These are phyloP conservation scores for Oryza coarctata DNA, from an alignment of 176 grass and related monocot species.

Conservation along the genomic window DNA sequence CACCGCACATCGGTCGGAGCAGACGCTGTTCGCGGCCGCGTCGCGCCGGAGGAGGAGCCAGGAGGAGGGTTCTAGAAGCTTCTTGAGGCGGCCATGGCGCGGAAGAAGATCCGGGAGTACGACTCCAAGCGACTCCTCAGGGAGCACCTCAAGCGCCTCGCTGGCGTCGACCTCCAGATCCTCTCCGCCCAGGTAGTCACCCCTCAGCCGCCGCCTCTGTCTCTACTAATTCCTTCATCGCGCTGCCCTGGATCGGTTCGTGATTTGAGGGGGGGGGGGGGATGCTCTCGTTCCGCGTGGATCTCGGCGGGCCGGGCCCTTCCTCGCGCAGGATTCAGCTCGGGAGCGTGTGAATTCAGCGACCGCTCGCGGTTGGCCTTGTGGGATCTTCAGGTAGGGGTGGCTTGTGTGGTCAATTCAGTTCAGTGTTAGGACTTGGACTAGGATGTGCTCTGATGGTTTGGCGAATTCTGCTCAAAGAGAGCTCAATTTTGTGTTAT, in stretches of 20 bases:
- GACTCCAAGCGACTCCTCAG: constrained; percentile 91
- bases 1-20: not conserved
- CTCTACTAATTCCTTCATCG: not conserved
- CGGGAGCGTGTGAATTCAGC: not conserved
- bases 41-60: too few relatives aligned
- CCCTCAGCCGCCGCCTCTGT: too few relatives aligned
- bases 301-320: not conserved
- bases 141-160: constrained; percentile 89
- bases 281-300: not conserved
- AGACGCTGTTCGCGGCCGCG: too few relatives aligned
- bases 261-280: not conserved
- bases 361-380: too few relatives aligned
- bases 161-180: constrained; percentile 78
- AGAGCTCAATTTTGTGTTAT: not conserved
- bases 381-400: not conserved
- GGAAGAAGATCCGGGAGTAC: constrained; percentile 99
- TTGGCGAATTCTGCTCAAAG: not conserved
- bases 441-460: not conserved
- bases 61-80: not conserved
- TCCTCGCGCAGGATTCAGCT: not conserved
- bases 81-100: constrained; percentile 52
- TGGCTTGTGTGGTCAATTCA: not conserved
- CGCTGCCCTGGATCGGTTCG: not conserved
- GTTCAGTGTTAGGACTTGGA: not conserved
- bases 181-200: constrained; percentile 86